A percentile compares a stretch with the other conserved stretches of the same genome.
Conservation (phyloP, 2,329 filamentous ascomycete genomes). For the Lojkania enalia region DNA sequence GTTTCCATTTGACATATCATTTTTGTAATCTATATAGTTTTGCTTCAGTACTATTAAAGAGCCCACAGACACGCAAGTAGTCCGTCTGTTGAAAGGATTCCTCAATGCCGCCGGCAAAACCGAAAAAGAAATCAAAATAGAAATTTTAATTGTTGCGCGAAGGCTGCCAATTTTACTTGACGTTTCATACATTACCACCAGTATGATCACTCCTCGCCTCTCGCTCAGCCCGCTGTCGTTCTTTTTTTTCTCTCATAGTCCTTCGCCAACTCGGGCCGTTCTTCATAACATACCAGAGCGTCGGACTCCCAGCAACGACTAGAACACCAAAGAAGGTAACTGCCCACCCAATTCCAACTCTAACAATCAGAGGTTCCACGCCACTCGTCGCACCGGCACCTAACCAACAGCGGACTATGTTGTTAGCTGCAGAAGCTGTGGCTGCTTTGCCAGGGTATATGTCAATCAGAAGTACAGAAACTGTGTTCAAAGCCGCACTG, state of each 20-base stretch:
- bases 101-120: no score
- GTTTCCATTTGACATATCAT: no score
- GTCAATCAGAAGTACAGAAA: conserved; percentile 48
- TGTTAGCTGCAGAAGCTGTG: conserved; percentile 37
- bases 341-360: conserved; percentile 43
- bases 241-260: not conserved
- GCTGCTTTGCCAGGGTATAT: conserved; percentile 34
- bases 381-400: conserved; percentile 33
- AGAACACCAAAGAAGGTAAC: conserved; percentile 39
- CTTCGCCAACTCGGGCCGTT: not conserved
- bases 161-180: no score
- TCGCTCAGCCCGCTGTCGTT: not conserved
- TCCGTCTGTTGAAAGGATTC: no score
- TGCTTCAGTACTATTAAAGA: no score
- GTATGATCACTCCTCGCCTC: not conserved
- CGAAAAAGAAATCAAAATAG: no score
- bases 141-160: no score
- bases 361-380: conserved; percentile 36
- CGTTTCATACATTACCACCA: no score
- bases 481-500: conserved; percentile 49
- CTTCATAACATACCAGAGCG: not conserved
- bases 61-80: no score
- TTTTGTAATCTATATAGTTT: no score
- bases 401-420: conserved; percentile 25
- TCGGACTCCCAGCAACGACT: conserved; percentile 18